Conservation (phyloP, 257 asterid species). For the Nicotiana sylvestris region DNA sequence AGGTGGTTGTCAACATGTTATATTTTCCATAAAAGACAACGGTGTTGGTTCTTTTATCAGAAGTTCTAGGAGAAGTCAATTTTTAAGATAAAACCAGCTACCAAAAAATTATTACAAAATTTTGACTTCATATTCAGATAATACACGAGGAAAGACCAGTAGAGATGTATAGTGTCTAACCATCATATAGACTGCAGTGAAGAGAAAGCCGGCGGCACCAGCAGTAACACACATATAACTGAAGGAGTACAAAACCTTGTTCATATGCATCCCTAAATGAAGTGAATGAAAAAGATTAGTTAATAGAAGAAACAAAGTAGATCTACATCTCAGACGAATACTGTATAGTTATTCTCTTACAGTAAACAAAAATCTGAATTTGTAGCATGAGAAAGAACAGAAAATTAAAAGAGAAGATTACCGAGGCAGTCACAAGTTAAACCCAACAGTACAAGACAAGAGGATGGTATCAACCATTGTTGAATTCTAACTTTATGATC, state of each 20-base stretch:
- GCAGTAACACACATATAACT: constrained; percentile 60
- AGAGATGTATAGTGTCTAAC: constrained; percentile 23
- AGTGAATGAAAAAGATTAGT: neutral
- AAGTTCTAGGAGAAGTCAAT: neutral
- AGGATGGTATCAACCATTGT: constrained; percentile 54
- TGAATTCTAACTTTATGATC: constrained; percentile 53
- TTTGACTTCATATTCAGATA: neutral
- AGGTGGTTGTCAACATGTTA: too few species aligned
- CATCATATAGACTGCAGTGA: constrained; percentile 48
- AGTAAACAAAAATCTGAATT: neutral
- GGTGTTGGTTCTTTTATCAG: neutral
- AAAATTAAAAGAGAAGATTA: constrained; percentile 16
- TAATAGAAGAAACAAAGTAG: neutral
- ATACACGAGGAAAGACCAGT: neutral
- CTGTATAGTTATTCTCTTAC: neutral
- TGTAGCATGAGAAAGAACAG: neutral
- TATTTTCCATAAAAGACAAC: neutral
- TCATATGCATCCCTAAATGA: constrained; percentile 53
- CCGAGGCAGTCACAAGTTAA: constrained; percentile 38
- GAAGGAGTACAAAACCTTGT: constrained; percentile 62
- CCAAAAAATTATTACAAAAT: neutral
- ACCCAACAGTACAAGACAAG: constrained; percentile 37
- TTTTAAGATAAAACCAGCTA: neutral
- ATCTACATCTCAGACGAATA: neutral
- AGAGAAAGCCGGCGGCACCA: constrained; percentile 60